phyloP scores from a whole-genome alignment of 2,329 filamentous ascomycete genomes.

The Tolypocladium inflatum region DNA sequence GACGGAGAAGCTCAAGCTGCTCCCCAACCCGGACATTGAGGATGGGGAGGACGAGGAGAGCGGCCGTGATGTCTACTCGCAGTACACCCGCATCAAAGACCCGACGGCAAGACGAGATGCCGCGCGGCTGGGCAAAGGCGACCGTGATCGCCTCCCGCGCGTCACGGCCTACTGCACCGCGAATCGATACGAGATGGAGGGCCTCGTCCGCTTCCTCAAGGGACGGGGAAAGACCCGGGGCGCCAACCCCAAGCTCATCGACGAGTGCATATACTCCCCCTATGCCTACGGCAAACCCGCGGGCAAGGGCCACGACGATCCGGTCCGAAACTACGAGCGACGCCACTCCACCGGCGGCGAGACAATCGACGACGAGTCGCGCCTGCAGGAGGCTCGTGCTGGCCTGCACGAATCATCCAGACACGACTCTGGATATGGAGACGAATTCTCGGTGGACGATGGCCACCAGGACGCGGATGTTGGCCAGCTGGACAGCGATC shows the following conservation, averaged over 20 bases:
- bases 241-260: conserved; percentile 82
- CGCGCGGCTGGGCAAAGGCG: conserved; percentile 84
- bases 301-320: conserved; percentile 17
- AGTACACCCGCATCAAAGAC: conserved; percentile 96
- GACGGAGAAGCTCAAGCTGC: conserved; percentile 92
- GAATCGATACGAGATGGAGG: conserved; percentile 82
- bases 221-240: conserved; percentile 68
- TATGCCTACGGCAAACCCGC: conserved; percentile 62
- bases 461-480: conserved; percentile 13
- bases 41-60: conserved; percentile 79
- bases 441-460: conserved; percentile 16
- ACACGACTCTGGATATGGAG: conserved; percentile 19
- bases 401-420: conserved; percentile 41
- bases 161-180: conserved; percentile 97
- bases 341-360: conserved; percentile 69
- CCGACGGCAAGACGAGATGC: conserved; percentile 88
- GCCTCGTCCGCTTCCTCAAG: conserved; percentile 84
- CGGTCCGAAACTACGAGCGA: conserved; percentile 46
- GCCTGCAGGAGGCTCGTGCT: conserved; percentile 51
- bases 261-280: conserved; percentile 95
- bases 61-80: conserved; percentile 90
- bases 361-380: conserved; percentile 25
- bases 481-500: conserved; percentile 17
- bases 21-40: conserved; percentile 80
- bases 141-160: conserved; percentile 74